phyloP scores from a whole-genome alignment of 83 land plant species.

The Picea mariana region DNA sequence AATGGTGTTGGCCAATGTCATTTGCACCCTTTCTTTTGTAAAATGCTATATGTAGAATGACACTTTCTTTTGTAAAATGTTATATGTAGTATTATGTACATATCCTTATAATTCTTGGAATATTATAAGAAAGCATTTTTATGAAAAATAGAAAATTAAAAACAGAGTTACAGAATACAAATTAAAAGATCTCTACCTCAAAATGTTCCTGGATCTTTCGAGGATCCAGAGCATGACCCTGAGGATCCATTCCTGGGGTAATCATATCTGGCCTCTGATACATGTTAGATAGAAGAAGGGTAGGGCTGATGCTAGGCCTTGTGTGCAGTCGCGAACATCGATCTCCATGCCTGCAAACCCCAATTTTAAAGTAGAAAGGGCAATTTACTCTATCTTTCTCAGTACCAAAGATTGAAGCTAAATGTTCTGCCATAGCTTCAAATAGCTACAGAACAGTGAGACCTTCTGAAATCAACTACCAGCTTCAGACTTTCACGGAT shows the following conservation, averaged over 20 bases:
- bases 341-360: slow-evolving; percentile 88
- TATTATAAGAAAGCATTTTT: no score
- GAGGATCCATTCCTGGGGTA: slow-evolving; percentile 56
- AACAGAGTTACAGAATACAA: no score
- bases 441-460: no score
- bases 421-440: slow-evolving; percentile 75
- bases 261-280: slow-evolving; percentile 60
- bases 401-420: slow-evolving; percentile 96
- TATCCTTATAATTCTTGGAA: no score
- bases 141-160: no score
- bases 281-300: slow-evolving; percentile 59
- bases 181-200: slow-evolving; percentile 31
- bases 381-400: slow-evolving; percentile 98
- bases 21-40: no score
- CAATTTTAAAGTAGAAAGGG: slow-evolving; percentile 98
- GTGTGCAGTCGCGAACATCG: slow-evolving; percentile 66
- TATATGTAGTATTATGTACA: no score
- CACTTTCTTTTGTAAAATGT: no score
- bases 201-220: slow-evolving; percentile 65
- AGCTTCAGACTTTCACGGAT: no score
- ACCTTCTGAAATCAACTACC: no score
- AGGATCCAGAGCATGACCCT: slow-evolving; percentile 61
- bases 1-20: no score
- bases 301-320: slow-evolving; percentile 57
- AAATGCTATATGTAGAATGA: no score